Percentiles rank a stretch among this genome's conserved stretches.
These are phyloP conservation scores for Colletotrichum musicola DNA, from an alignment of 2,329 filamentous ascomycete genomes.

Conservation along the genomic window DNA sequence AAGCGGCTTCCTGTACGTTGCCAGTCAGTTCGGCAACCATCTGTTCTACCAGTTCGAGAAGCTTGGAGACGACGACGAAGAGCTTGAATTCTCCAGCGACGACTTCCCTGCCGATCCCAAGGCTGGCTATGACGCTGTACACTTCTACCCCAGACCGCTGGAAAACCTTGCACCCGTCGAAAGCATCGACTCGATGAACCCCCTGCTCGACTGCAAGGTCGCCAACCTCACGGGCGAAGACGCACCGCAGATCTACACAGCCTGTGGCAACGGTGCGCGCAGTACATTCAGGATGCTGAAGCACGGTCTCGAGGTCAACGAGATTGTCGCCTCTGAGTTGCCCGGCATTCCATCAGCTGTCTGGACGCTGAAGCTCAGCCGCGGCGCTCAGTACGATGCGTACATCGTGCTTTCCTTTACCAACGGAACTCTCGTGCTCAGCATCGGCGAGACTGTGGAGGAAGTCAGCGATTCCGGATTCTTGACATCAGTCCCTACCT, in stretches of 20 bases:
- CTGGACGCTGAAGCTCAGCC: conserved; percentile 92
- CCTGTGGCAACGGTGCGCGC: conserved; percentile 88
- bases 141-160: conserved; percentile 83
- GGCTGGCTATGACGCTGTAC: conserved; percentile 80
- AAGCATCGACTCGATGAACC: conserved; percentile 89
- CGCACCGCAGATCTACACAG: conserved; percentile 94
- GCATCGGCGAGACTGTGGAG: conserved; percentile 96
- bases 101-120: conserved; percentile 82
- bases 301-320: conserved; percentile 91
- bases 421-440: conserved; percentile 90
- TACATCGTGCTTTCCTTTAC: conserved; percentile 96
- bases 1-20: conserved; percentile 94
- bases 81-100: conserved; percentile 87
- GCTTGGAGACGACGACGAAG: conserved; percentile 93
- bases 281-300: conserved; percentile 93
- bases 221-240: conserved; percentile 93
- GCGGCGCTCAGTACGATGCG: conserved; percentile 86
- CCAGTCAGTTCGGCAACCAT: conserved; percentile 92
- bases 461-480: conserved; percentile 96
- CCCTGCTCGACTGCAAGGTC: conserved; percentile 90
- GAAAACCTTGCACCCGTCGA: conserved; percentile 90
- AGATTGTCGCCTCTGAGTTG: conserved; percentile 94
- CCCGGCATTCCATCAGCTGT: conserved; percentile 91
- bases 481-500: conserved; percentile 85
- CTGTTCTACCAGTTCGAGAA: conserved; percentile 98